Base-by-base conservation (phyloP, 176 grass and related monocot genomes). In the Eleusine coracana region DNA sequence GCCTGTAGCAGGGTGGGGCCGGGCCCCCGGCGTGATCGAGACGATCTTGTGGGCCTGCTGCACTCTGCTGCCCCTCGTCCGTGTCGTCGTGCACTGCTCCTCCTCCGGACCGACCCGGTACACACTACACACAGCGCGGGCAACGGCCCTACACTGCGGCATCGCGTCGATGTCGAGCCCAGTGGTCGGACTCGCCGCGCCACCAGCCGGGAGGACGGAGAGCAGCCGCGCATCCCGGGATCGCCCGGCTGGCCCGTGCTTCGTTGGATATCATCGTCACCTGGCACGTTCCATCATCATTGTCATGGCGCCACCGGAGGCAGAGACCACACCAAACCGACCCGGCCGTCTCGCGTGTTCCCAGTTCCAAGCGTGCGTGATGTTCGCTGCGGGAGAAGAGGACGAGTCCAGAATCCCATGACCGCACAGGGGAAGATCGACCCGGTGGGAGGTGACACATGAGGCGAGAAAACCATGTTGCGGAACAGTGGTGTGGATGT, bases 371-470 rank as follows among this genome's bases (percentile, higher is more conserved):
- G 23, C n/a, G 10, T 28, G 42, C 41, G 42, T 15, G 69, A 12
- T 6, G 42, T 46, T 18, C 31, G 31, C 38, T 12, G 50, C 40
- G 31, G 21, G 11, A 6, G 10, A 3, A 0, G 63, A 7, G 31
- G 66, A 58, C 49, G 49, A 70, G 78, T 80, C 66, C 36, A 80
- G 21, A 55, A 68, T 59, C 79, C 37, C 66, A 81, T 81, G 79
- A 81, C 50, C 61, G 51, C 66, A 78, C 82, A 55, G 63, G 50
- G 72, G 54, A 2, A 75, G 73, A 75, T 64, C 59, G 41, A 9
- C 50, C 3, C 65, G 17, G 46, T 37, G 5, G 13, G 73, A 84
- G 49, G 64, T 70, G 73, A 84, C 73, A 12, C 17, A 48, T 62
- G 82, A 77, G 38, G 59, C 2, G 65, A 18, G 46, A 46, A 1